A percentile compares a stretch with the other conserved stretches of the same genome.
Conservation (phyloP, 306 rosid species). For the Mucuna pruriens region DNA sequence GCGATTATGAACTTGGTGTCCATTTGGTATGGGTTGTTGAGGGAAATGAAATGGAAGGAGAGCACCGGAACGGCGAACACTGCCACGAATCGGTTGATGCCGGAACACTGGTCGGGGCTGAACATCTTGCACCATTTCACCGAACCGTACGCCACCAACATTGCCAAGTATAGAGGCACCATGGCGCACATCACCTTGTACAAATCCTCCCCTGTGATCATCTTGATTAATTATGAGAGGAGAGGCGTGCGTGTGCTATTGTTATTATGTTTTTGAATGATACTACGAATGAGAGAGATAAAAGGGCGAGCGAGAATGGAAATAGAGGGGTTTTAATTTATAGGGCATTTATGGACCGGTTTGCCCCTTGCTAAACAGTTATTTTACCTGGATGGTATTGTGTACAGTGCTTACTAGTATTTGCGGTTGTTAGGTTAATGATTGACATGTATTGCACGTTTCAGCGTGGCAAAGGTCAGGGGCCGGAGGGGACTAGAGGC, state of each 20-base stretch:
- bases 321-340: not conserved
- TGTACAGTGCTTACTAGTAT: not conserved
- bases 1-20: slow-evolving; percentile 74
- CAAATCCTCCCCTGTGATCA: slow-evolving; percentile 74
- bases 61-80: slow-evolving; percentile 85
- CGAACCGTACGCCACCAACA: slow-evolving; percentile 84
- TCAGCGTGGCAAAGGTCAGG: not conserved
- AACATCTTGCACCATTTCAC: slow-evolving; percentile 95
- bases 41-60: slow-evolving; percentile 85
- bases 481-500: not conserved
- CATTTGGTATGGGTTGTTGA: slow-evolving; percentile 80
- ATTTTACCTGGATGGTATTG: not conserved
- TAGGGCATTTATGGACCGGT: not conserved
- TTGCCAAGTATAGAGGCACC: slow-evolving; percentile 88
- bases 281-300: not conserved
- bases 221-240: slow-evolving; percentile 23
- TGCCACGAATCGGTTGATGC: slow-evolving; percentile 93
- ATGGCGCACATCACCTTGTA: slow-evolving; percentile 93
- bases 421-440: slow-evolving; percentile 9
- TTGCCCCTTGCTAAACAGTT: not conserved
- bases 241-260: not conserved
- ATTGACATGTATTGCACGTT: not conserved
- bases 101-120: slow-evolving; percentile 79
- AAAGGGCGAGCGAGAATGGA: not conserved
- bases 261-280: not conserved